A percentile compares a stretch with the other conserved stretches of the same genome.
These are phyloP conservation scores for Xanthoconium separans DNA, from an alignment of 1,284 basidiomycete species.

Conservation along the genomic window DNA sequence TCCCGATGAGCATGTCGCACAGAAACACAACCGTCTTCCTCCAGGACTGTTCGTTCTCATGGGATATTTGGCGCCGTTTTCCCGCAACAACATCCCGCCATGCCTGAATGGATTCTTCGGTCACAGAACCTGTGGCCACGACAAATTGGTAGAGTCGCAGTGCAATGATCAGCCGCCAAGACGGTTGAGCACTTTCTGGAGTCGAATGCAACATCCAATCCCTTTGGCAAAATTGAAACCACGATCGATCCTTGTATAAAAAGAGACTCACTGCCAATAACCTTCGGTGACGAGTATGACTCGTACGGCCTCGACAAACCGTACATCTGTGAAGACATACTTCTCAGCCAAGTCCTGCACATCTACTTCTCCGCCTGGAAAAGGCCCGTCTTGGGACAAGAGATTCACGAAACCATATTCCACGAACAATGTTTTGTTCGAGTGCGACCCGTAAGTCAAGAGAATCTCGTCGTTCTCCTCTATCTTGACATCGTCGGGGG, in stretches of 20 bases:
- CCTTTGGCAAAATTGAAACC: conserved; percentile 28
- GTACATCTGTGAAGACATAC: conserved; percentile 43
- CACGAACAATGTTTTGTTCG: conserved; percentile 70
- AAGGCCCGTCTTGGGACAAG: conserved; percentile 25
- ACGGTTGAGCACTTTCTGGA: conserved; percentile 64
- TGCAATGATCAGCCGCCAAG: conserved; percentile 71
- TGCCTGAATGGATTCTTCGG: conserved; percentile 36
- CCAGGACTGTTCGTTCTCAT: conserved; percentile 47
- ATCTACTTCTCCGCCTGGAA: conserved; percentile 56
- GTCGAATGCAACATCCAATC: conserved; percentile 71
- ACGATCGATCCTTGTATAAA: background rate
- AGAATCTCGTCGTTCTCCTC: conserved; percentile 61
- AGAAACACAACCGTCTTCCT: conserved; percentile 34
- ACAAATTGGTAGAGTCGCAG: conserved; percentile 61
- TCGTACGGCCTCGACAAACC: conserved; percentile 45
- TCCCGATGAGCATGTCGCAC: conserved; percentile 36
- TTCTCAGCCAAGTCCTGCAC: conserved; percentile 57
- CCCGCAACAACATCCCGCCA: conserved; percentile 64
- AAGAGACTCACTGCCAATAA: conserved; percentile 69
- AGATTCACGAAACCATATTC: conserved; percentile 82
- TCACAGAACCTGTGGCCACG: conserved; percentile 20
- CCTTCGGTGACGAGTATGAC: conserved; percentile 52
- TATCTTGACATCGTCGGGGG: conserved; percentile 44
- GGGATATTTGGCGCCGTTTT: conserved; percentile 38
- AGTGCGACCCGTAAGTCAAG: conserved; percentile 75